phyloP scores from a whole-genome alignment of 106 monocot species.

The Dactylorhiza incarnata region DNA sequence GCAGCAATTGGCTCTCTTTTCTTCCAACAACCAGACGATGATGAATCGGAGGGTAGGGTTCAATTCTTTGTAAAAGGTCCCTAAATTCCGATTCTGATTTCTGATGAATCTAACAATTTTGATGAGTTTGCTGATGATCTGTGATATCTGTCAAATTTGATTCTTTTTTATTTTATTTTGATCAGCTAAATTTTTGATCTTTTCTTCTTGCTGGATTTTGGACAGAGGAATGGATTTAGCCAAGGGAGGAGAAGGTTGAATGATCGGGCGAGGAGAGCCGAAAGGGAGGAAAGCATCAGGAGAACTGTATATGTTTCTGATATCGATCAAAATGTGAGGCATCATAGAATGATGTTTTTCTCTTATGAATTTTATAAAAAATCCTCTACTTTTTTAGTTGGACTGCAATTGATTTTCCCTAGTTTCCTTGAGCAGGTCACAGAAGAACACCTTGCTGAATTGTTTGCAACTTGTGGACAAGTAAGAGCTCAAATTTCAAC shows the following conservation, averaged over 20 bases:
- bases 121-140: constrained; percentile 1
- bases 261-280: constrained; percentile 42
- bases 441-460: constrained; percentile 48
- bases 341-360: background rate
- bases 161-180: background rate
- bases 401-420: background rate
- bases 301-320: constrained; percentile 81
- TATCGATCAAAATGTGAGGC: constrained; percentile 51
- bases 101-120: constrained; percentile 1
- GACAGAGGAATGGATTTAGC: constrained; percentile 50
- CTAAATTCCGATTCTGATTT: background rate
- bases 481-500: constrained; percentile 25
- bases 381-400: background rate
- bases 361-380: background rate
- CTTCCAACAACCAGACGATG: background rate
- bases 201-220: background rate
- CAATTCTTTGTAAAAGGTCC: too few species aligned
- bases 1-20: too few species aligned
- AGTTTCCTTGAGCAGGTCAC: constrained; percentile 30
- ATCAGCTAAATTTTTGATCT: background rate
- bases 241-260: constrained; percentile 48
- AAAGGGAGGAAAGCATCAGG: constrained; percentile 57
- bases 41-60: background rate
- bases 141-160: background rate
- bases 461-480: constrained; percentile 39